Evolutionary conservation across 2,329 filamentous ascomycete species (phyloP).

Genomic region (Clathrospora elynae): DNA sequence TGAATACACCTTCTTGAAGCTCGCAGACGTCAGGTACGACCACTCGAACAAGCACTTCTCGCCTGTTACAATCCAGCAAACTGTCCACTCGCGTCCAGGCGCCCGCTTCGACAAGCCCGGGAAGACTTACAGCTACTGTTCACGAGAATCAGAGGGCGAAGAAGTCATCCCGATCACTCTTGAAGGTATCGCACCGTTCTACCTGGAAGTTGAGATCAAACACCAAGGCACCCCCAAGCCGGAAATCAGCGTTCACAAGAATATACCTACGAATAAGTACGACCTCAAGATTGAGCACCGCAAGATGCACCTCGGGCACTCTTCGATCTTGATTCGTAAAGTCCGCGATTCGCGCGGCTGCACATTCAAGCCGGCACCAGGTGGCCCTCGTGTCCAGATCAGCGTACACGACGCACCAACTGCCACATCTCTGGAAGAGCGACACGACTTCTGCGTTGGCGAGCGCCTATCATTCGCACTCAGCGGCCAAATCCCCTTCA

Average conservation of each 20-base stretch:
- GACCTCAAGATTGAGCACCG: slow-evolving; percentile 83
- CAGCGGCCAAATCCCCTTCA: slow-evolving; percentile 88
- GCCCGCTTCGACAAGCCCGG: slow-evolving; percentile 84
- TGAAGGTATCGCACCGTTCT: slow-evolving; percentile 84
- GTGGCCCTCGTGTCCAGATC: slow-evolving; percentile 80
- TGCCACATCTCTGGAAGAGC: slow-evolving; percentile 84
- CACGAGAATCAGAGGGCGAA: slow-evolving; percentile 78
- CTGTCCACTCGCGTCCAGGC: slow-evolving; percentile 80
- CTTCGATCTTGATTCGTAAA: slow-evolving; percentile 85
- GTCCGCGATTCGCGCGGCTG: slow-evolving; percentile 88
- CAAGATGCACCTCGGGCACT: slow-evolving; percentile 84
- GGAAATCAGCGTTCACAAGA: slow-evolving; percentile 79
- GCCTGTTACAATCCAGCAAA: slow-evolving; percentile 76
- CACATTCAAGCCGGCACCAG: slow-evolving; percentile 69
- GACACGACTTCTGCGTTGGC: slow-evolving; percentile 90
- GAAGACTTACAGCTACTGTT: slow-evolving; percentile 94
- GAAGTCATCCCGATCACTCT: slow-evolving; percentile 87
- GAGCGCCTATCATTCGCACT: slow-evolving; percentile 92
- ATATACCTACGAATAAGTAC: slow-evolving; percentile 75
- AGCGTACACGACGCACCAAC: slow-evolving; percentile 91
- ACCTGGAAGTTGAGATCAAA: slow-evolving; percentile 89
- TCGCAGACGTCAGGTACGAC: slow-evolving; percentile 86
- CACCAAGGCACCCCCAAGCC: slow-evolving; percentile 81
- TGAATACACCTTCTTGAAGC: slow-evolving; percentile 80
- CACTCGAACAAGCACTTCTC: slow-evolving; percentile 68